Evolutionary conservation across 805 yeast species (phyloP).

Genomic region (Scheffersomyces ergatensis): DNA sequence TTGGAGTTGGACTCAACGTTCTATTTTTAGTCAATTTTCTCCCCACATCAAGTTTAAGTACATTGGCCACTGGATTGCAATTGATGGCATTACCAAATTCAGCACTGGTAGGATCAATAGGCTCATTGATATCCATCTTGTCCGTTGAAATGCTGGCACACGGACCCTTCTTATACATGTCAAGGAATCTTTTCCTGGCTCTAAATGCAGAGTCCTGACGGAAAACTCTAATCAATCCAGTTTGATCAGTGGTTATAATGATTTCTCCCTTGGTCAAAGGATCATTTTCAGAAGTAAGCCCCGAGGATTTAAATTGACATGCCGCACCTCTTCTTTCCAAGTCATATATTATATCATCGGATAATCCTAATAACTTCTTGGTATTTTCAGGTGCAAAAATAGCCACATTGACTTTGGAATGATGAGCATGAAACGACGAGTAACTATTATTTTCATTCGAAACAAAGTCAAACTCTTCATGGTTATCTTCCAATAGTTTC

Average conservation of each 20-base stretch:
- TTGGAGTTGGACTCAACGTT: slow-evolving; percentile 2
- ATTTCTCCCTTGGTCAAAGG: slow-evolving; percentile 38
- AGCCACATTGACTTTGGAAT: slow-evolving; percentile 70
- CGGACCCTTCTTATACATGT: slow-evolving; percentile 11
- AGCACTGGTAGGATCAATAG: not conserved
- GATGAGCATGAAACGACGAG: slow-evolving; percentile 75
- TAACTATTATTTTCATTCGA: slow-evolving; percentile 58
- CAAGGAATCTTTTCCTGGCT: slow-evolving; percentile 22
- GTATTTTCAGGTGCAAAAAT: slow-evolving; percentile 74
- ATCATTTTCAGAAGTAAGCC: slow-evolving; percentile 2
- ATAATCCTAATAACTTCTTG: slow-evolving; percentile 58
- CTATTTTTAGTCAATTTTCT: not conserved
- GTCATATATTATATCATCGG: slow-evolving; percentile 81
- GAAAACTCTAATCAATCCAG: slow-evolving; percentile 72
- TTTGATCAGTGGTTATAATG: slow-evolving; percentile 72
- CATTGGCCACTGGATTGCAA: not conserved
- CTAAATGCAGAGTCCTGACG: slow-evolving; percentile 71
- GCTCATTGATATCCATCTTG: not conserved
- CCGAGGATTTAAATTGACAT: slow-evolving; percentile 5
- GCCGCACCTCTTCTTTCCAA: slow-evolving; percentile 30
- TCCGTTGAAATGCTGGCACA: not conserved
- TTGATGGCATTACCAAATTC: not conserved
- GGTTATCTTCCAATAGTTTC: slow-evolving; percentile 25
- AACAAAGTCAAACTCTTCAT: slow-evolving; percentile 15
- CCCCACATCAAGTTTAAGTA: not conserved